These are phyloP conservation scores for Yamadazyma membranifaciens DNA, from an alignment of 1,139 yeast genomes.

Conservation along the genomic window DNA sequence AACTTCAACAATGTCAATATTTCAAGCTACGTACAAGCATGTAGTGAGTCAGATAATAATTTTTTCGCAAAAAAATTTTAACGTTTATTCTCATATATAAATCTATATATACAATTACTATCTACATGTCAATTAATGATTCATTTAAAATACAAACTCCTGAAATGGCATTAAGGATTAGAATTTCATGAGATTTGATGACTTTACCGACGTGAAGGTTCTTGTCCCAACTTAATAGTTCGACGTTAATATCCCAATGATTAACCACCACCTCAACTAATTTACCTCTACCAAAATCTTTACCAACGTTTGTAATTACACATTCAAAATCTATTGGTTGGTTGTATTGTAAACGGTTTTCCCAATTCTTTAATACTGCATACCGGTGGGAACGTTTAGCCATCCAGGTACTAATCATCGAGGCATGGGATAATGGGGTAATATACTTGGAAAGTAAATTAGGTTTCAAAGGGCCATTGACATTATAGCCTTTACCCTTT, in stretches of 20 bases:
- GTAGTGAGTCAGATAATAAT: constrained; percentile 4
- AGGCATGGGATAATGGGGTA: constrained; percentile 16
- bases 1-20: neutral
- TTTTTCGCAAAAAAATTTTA: neutral
- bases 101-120: neutral
- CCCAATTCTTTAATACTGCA: constrained; percentile 27
- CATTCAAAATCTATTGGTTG: constrained; percentile 20
- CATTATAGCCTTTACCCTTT: constrained; percentile 34
- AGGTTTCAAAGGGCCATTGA: constrained; percentile 24
- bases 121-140: constrained; percentile 4
- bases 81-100: too few relatives aligned
- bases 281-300: constrained; percentile 11
- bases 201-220: constrained; percentile 40
- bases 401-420: constrained; percentile 16
- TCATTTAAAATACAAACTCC: constrained; percentile 34
- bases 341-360: constrained; percentile 16
- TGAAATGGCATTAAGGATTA: constrained; percentile 32
- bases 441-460: constrained; percentile 1
- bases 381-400: constrained; percentile 18
- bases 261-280: constrained; percentile 37
- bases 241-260: constrained; percentile 49
- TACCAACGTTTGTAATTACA: constrained; percentile 26
- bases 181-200: constrained; percentile 38
- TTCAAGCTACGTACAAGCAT: constrained; percentile 2
- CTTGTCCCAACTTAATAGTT: constrained; percentile 22